Percentiles rank a stretch among this genome's conserved stretches.
These are phyloP conservation scores for Penicillium sp. DNA, from an alignment of 2,329 filamentous ascomycete genomes.

Conservation along the genomic window DNA sequence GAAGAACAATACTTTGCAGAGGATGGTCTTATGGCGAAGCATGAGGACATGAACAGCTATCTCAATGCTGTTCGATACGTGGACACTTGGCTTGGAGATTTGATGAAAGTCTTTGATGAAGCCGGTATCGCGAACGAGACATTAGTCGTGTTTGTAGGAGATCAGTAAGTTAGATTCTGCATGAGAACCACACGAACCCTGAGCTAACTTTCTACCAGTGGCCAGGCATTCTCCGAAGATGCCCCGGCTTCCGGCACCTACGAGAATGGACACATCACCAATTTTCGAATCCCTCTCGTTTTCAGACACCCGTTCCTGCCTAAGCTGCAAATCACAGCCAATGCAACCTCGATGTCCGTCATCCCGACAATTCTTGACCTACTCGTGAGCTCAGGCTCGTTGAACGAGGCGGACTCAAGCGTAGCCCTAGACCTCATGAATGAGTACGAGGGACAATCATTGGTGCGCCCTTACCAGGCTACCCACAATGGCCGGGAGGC, in stretches of 20 bases:
- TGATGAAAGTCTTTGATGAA: constrained; percentile 45
- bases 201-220: constrained; percentile 25
- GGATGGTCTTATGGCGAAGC: constrained; percentile 22
- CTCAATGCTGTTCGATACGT: constrained; percentile 45
- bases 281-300: constrained; percentile 46
- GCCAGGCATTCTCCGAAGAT: constrained; percentile 47
- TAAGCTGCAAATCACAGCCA: constrained; percentile 41
- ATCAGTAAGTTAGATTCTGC: constrained; percentile 29
- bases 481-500: constrained; percentile 35
- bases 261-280: constrained; percentile 47
- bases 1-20: constrained; percentile 28
- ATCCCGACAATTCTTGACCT: constrained; percentile 49
- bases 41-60: constrained; percentile 42
- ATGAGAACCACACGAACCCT: background rate
- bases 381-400: constrained; percentile 41
- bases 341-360: constrained; percentile 45
- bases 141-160: constrained; percentile 46
- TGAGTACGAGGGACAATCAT: constrained; percentile 49
- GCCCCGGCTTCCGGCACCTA: constrained; percentile 40
- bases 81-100: constrained; percentile 41
- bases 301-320: constrained; percentile 48
- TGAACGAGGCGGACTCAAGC: constrained; percentile 33
- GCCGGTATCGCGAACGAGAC: constrained; percentile 47
- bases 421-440: constrained; percentile 42
- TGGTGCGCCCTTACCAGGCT: constrained; percentile 42